Evolutionary conservation across 2,329 filamentous ascomycete species (phyloP).

Genomic region (Microdochium trichocladiopsis): DNA sequence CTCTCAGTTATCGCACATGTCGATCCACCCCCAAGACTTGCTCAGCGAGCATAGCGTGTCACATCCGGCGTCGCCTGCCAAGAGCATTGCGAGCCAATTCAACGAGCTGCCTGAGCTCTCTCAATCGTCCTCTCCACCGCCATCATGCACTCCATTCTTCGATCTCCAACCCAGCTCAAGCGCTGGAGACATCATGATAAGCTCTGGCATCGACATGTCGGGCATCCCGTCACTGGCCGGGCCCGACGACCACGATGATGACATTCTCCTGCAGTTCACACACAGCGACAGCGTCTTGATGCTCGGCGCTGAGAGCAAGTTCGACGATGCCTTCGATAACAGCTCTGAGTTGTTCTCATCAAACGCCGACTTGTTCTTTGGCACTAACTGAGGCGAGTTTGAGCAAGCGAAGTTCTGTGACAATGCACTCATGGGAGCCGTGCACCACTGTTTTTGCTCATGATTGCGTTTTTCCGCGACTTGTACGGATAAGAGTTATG

Average conservation of each 20-base stretch:
- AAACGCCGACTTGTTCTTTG: constrained; percentile 46
- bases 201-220: constrained; percentile 18
- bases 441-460: constrained; percentile 1
- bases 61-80: constrained; percentile 36
- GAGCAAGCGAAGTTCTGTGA: no score
- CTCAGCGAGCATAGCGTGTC: constrained; percentile 19
- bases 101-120: constrained; percentile 54
- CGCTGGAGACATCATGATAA: constrained; percentile 20
- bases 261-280: constrained; percentile 38
- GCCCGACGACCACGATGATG: constrained; percentile 29
- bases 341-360: constrained; percentile 42
- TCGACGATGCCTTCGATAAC: constrained; percentile 45
- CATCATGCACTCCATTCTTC: constrained; percentile 33
- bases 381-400: constrained; percentile 14
- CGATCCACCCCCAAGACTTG: constrained; percentile 28
- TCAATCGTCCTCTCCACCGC: constrained; percentile 51
- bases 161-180: constrained; percentile 34
- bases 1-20: constrained; percentile 28
- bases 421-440: no score
- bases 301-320: constrained; percentile 35
- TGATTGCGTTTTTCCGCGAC: constrained; percentile 9
- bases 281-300: constrained; percentile 38
- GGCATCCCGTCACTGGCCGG: constrained; percentile 17
- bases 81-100: constrained; percentile 42
- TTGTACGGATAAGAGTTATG: constrained; percentile 1